Base-by-base conservation (phyloP, 139 green algal genomes). In the Chlorella sorokiniana region DNA sequence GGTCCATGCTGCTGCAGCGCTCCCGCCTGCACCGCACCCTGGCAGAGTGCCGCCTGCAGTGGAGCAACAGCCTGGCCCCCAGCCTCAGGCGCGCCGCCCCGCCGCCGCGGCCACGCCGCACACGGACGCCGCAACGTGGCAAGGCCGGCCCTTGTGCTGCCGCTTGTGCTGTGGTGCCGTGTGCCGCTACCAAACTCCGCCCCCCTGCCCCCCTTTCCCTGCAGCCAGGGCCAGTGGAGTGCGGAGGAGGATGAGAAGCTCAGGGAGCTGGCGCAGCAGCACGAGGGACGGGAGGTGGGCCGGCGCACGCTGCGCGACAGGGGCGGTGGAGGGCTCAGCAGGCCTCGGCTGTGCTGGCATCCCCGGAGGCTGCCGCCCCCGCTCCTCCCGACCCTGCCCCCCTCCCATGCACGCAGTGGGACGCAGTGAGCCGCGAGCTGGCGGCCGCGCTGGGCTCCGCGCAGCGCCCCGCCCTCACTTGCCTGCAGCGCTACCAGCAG, bases 1-100 rank as follows among this genome's bases (percentile, higher is more conserved):
- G 83, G 83, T 41, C 69, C 10, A 69, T 29, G 33, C 22, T 87
- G 37, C 59, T 77, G 70, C 45, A 77, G 29, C 78, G 83, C 31
- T 45, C 41, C 20, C 52, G 51, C 38, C 54, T 73, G 38, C 27
- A 64, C 6, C 78, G 78, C 52, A 71, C 40, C 40, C 31, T 42
- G 22, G n/a, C 69, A 1, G 83, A 87, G 52, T 84, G 78, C 59
- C 69, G 61, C 23, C 81, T 87, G 83, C 69, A 84, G 71, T 87
- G 83, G 83, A 42, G 10, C 31, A 87, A 87, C 75, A 41, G 38
- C 54, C 23, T 75, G 37, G 48, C 61, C 0, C 77, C 83, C 29
- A 52, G 18, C 27, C 54, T 84, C 11, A 81, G 27, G 65, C 29
- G 72, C 38, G 35, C 38, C 8, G 69, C 40, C 40, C 2, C 41